Base-by-base conservation (phyloP, 2,329 filamentous ascomycete genomes). In the Aureobasidium namibiae region DNA sequence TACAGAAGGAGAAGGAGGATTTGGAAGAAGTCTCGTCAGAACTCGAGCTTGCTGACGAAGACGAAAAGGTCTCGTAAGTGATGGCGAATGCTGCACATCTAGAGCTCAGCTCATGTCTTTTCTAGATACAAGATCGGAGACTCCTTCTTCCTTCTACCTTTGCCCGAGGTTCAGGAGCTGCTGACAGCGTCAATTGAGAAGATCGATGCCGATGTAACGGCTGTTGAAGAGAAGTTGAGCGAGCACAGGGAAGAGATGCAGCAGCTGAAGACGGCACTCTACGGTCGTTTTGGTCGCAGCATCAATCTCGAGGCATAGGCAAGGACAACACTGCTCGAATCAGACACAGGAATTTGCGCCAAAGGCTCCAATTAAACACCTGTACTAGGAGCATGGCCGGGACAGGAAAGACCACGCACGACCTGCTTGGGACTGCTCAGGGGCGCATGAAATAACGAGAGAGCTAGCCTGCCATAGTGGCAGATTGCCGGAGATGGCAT, bases 1-100 rank as follows among this genome's bases (percentile, higher is more conserved):
- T 60, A 44, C 66, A 97, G 92, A 97, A 97, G 78, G 92, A 97
- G 74, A 97, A 96, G 76, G 94, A 99, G 74, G 94, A 97, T 70
- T 83, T 97, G 3, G 92, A 97, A 71, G 94, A 99, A 73, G 82
- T 99, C 58, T 88, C 87, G 1, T 89, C 82, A 57, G 94, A 99
- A 73, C 81, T 99, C 48, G 94, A 99, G 75, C 84, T 99, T 18
- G 90, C 90, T 56, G 92, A 97, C 72, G 94, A 99, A 73, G 92
- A 97, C 67, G 91, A 96, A 56, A 85, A 88, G 69, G 86, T 99
- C 23, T 92, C 90, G 89, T 96, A 81, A 72, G 86, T 77, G 23
- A 42, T 33, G 24, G 3, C 29, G 31, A 29, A 26, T 13, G 14
- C 33, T 14, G n/a, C 44, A 21, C 23, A 26, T 10, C 7, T 4